These are phyloP conservation scores for Chiua virens DNA, from an alignment of 768 basidiomycete species.

Conservation along the genomic window DNA sequence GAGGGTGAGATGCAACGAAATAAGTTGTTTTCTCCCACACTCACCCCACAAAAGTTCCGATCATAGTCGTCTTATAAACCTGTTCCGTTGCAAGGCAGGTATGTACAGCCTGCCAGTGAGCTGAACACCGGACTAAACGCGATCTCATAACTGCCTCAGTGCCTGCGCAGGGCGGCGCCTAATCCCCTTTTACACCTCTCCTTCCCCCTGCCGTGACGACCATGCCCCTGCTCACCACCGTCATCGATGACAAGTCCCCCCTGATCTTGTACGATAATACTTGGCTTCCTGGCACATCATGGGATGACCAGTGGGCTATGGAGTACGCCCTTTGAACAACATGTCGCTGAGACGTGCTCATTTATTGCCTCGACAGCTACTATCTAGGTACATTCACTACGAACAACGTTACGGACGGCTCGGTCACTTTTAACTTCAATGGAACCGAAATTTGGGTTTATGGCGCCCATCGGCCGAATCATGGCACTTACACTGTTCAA, in stretches of 20 bases:
- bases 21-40: too few relatives aligned
- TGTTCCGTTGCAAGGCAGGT: too few relatives aligned
- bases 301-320: conserved; percentile 10
- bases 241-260: conserved; percentile 36
- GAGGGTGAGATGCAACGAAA: too few relatives aligned
- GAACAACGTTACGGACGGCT: conserved; percentile 36
- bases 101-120: too few relatives aligned
- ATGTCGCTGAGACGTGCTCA: neutral
- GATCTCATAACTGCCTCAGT: too few relatives aligned
- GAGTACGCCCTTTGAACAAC: conserved; percentile 7
- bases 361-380: conserved; percentile 29
- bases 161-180: too few relatives aligned
- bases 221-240: conserved; percentile 26
- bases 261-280: conserved; percentile 27
- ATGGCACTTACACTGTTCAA: conserved; percentile 44
- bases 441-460: conserved; percentile 50
- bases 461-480: conserved; percentile 49
- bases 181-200: neutral
- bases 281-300: conserved; percentile 20
- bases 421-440: conserved; percentile 44
- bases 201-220: neutral
- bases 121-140: too few relatives aligned
- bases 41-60: too few relatives aligned
- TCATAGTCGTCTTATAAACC: too few relatives aligned
- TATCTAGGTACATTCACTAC: conserved; percentile 40